Evolutionary conservation across 2,329 filamentous ascomycete species (phyloP), one percentile per base, ranked within the genome.

Genomic region (Ilyonectria mors-panacis): DNA sequence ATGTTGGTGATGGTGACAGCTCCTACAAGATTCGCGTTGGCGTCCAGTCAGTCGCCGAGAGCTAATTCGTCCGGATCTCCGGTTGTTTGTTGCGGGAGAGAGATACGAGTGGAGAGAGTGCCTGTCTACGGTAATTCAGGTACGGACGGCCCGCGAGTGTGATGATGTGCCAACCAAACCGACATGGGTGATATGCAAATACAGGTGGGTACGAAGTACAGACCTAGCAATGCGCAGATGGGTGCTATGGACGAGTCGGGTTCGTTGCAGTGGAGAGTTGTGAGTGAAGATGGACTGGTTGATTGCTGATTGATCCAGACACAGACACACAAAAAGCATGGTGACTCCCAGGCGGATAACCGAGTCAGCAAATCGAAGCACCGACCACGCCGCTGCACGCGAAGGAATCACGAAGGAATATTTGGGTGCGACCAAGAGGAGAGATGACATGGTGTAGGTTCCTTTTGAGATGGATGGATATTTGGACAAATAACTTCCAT

Each of bases 291-390:
- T 53, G 26, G 30, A 45, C 60, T 63, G 42, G 42, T 50, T 53
- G 35, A 39, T 33, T 19, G 35, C 60, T 63, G 42, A 50, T 50
- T 60, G 35, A 39, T 33, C n/a, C 33, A 51, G 57, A 33, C 45
- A 59, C 57, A 57, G 39, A 12, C 39, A 57, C 54, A 45, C 37
- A 42, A 58, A 50, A 44, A 37, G 44, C 53, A 63, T 30, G 60
- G 45, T 47, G 44, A 44, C 23, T 39, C 51, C 33, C 30, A 26
- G 5, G 28, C 17, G 35, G 30, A 63, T n/a, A 8, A 17, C 42
- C n/a, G 45, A 50, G 23, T 50, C 42, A 48, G 33, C 53, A 21
- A 9, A 44, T 19, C 19, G 42, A 6, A 28, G 54, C 47, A 48
- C 33, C 30, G 19, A 12, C 10, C 44, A 63, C 19, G 28, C 55